Conservation (phyloP, 148 eudicot species). For the Camellia granthamiana region DNA sequence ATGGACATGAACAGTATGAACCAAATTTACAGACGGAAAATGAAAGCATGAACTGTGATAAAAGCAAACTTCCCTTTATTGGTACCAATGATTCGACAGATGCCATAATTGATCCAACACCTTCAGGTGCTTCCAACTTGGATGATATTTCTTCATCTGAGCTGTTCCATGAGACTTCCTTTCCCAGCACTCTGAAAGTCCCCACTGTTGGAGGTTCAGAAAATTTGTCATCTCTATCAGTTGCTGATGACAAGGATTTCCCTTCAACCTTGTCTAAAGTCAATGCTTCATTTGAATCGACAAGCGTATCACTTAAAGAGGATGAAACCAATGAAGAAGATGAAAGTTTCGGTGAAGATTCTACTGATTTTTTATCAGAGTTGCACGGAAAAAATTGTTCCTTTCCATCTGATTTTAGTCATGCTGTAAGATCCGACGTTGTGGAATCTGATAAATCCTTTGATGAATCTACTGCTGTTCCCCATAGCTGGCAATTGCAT, state of each 20-base stretch:
- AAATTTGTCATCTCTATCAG: slow-evolving; percentile 4
- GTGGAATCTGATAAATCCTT: slow-evolving; percentile 13
- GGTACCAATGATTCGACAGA: slow-evolving; percentile 9
- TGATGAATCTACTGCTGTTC: not conserved
- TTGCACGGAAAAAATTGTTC: slow-evolving; percentile 27
- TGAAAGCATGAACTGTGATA: slow-evolving; percentile 10
- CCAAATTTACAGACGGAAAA: slow-evolving; percentile 9
- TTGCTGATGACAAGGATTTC: slow-evolving; percentile 7
- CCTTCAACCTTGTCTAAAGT: slow-evolving; percentile 11
- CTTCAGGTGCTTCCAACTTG: slow-evolving; percentile 10
- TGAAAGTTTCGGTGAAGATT: slow-evolving; percentile 39
- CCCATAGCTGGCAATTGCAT: slow-evolving; percentile 4
- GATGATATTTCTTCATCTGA: slow-evolving; percentile 9
- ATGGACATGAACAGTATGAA: slow-evolving; percentile 15
- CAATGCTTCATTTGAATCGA: slow-evolving; percentile 8
- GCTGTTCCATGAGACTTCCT: not conserved
- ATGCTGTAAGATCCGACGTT: slow-evolving; percentile 14
- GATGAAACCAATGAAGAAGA: slow-evolving; percentile 27
- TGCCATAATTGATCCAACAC: slow-evolving; percentile 8
- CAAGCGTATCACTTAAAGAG: slow-evolving; percentile 29
- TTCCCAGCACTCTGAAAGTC: slow-evolving; percentile 1
- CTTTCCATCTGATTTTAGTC: slow-evolving; percentile 28
- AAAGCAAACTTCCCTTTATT: slow-evolving; percentile 11
- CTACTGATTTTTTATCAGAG: slow-evolving; percentile 41
- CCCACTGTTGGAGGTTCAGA: slow-evolving; percentile 5